Base-by-base conservation (phyloP, 2,329 filamentous ascomycete genomes). In the Mycogone perniciosa region DNA sequence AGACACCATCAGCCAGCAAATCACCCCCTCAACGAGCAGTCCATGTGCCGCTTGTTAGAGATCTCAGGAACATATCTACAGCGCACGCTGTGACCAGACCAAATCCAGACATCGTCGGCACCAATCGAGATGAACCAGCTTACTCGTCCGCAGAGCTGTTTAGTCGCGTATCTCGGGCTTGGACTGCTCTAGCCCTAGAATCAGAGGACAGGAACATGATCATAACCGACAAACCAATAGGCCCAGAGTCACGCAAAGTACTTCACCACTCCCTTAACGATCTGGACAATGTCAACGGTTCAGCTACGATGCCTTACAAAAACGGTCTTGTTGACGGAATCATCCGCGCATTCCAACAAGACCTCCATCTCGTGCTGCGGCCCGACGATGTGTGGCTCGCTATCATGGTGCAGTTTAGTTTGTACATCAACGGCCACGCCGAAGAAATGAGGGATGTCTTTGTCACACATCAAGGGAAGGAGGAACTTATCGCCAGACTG, bases 301-400 rank as follows among this genome's bases (percentile, higher is more conserved):
- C 26, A 5, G 29, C 7, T 3, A 26, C 43, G 31, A 26, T 48
- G n/a, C 39, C 46, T 8, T 48, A 48, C 20, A 33, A 8, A 13
- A 43, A 43, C 6, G 46, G 46, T 37, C 33, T 48, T 29, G 6
- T 48, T 7, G 10, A 48, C 26, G 39, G 46, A 6, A 43, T 48
- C 6, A 48, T 48, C 6, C 46, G 41, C 9, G 48, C 48, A 10
- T 50, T 44, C 7, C 40, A 50, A 13, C 54, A 59, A 26, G 52
- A 59, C 43, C 51, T 52, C n/a, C 56, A 58, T 35, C 56, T 58
- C 4, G 48, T 50, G 31, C 48, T 59, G 26, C 57, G 54, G 5
- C 55, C 53, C 5, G 56, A 58, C 34, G 61, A 64, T 50, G 57
- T 63, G 5, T 64, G 63, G 62, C 56, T 65, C 4, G 53, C 64